Percentiles rank a stretch among this genome's conserved stretches.
These are phyloP conservation scores for Epichloe elymi DNA, from an alignment of 2,329 filamentous ascomycete species.

Conservation along the genomic window DNA sequence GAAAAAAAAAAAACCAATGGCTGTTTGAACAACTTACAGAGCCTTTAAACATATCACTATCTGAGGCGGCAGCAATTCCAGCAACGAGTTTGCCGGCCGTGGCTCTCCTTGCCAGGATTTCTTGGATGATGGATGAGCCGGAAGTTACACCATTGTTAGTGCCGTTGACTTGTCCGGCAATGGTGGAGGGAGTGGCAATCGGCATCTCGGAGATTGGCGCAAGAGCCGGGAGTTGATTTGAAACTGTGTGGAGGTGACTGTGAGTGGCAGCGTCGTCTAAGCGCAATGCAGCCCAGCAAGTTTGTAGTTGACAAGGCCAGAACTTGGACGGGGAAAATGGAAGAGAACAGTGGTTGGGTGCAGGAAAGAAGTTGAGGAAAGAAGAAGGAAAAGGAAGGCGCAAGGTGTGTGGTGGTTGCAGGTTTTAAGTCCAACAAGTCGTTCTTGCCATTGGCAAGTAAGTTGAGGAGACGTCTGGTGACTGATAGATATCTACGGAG, in stretches of 20 bases:
- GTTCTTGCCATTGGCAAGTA: not conserved
- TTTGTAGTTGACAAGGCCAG: too few species aligned
- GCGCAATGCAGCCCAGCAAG: too few species aligned
- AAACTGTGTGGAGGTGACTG: not conserved
- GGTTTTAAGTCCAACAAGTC: not conserved
- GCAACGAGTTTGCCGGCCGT: conserved; percentile 62
- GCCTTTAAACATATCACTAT: conserved; percentile 75
- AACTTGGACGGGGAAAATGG: too few species aligned
- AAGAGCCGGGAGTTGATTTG: not conserved
- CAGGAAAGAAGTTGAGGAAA: not conserved
- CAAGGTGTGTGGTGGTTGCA: not conserved
- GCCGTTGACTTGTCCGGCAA: conserved; percentile 6
- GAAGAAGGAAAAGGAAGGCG: not conserved
- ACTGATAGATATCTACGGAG: too few species aligned
- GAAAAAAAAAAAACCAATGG: too few species aligned
- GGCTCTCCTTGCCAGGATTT: conserved; percentile 33
- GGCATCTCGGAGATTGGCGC: conserved; percentile 3
- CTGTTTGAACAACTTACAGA: conserved; percentile 32
- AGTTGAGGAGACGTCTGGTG: too few species aligned
- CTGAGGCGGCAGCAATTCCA: conserved; percentile 62
- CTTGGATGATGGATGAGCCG: conserved; percentile 15
- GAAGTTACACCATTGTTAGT: conserved; percentile 1
- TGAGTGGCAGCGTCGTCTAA: not conserved
- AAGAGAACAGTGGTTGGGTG: not conserved
- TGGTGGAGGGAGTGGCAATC: conserved; percentile 1